Conservation (phyloP, 306 rosid species). For the Prosopis cineraria region DNA sequence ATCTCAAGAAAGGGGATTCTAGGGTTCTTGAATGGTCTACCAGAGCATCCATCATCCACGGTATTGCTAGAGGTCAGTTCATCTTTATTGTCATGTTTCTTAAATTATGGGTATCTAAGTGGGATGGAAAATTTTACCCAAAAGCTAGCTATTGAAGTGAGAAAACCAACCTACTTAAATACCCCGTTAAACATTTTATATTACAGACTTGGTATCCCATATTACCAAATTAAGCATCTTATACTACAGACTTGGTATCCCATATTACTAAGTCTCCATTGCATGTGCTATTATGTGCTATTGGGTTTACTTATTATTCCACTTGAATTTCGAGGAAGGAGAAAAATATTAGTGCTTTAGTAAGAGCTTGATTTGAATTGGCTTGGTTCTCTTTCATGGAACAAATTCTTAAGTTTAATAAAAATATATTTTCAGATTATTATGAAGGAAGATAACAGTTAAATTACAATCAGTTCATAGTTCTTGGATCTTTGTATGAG, state of each 20-base stretch:
- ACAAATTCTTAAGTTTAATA: too few species aligned
- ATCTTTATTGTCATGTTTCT: background rate
- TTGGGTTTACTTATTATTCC: background rate
- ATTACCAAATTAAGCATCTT: too few species aligned
- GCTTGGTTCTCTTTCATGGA: constrained; percentile 5
- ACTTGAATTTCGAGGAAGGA: background rate
- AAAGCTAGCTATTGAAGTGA: too few species aligned
- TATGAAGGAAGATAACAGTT: background rate
- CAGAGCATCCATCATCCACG: constrained; percentile 73
- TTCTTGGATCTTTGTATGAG: background rate
- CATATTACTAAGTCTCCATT: too few species aligned
- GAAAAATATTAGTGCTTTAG: background rate
- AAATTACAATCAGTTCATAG: background rate
- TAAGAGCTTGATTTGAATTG: background rate
- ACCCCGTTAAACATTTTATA: too few species aligned
- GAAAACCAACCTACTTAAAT: too few species aligned
- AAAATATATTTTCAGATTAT: too few species aligned
- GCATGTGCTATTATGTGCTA: too few species aligned
- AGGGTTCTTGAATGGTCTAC: constrained; percentile 76
- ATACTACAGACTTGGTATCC: too few species aligned
- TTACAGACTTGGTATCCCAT: too few species aligned
- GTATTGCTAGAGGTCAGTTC: constrained; percentile 80
- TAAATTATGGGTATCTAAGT: too few species aligned
- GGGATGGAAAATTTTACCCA: too few species aligned
- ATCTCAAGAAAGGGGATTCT: constrained; percentile 42